Evolutionary conservation across 257 asterid species (phyloP).

Genomic region (Nicotiana noctiflora): DNA sequence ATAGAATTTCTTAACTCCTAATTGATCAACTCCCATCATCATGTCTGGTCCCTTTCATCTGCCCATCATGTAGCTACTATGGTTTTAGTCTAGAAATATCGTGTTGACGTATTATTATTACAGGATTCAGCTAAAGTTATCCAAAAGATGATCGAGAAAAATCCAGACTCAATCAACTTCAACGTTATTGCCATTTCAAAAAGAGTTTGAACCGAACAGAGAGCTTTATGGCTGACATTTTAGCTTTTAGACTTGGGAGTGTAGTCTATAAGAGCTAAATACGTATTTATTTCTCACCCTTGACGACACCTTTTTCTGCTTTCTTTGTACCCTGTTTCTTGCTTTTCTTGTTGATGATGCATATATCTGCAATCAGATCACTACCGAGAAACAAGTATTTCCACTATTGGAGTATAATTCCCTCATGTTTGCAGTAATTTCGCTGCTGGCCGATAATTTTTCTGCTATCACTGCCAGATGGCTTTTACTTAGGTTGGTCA

Average conservation of each 20-base stretch:
- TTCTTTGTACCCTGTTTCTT: neutral
- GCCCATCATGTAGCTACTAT: neutral
- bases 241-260: neutral
- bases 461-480: neutral
- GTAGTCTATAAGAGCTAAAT: neutral
- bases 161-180: constrained; percentile 72
- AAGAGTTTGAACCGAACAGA: constrained; percentile 21
- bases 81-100: neutral
- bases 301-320: neutral
- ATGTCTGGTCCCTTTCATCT: neutral
- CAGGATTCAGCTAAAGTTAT: constrained; percentile 82
- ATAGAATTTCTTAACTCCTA: neutral
- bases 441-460: neutral
- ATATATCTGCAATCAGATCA: neutral
- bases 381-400: neutral
- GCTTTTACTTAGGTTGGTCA: too few species aligned
- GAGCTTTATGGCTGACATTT: neutral
- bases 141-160: constrained; percentile 50
- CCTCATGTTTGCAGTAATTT: neutral
- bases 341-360: neutral
- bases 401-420: neutral
- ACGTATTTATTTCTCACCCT: neutral
- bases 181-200: constrained; percentile 69
- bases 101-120: neutral
- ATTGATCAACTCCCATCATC: too few species aligned